Evolutionary conservation across 768 basidiomycete species (phyloP).

Genomic region (Suillus americanus): DNA sequence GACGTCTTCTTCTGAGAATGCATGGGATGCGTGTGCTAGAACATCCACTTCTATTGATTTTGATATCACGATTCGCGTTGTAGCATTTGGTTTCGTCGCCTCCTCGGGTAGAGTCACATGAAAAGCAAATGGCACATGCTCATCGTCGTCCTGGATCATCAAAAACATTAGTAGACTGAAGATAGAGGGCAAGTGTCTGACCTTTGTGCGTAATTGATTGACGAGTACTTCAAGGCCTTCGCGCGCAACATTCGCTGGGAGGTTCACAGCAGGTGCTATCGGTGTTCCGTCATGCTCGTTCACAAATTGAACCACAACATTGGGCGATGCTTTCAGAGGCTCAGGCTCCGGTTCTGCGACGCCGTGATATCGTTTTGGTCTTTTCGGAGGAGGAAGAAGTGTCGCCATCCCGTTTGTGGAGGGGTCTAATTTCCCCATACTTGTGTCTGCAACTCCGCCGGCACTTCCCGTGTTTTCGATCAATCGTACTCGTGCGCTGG

Average conservation of each 20-base stretch:
- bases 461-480: no score
- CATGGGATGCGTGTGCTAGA: constrained; percentile 65
- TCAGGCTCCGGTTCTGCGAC: constrained; percentile 63
- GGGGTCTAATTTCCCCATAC: no score
- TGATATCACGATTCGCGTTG: constrained; percentile 79
- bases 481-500: no score
- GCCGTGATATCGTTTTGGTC: constrained; percentile 80
- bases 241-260: constrained; percentile 84
- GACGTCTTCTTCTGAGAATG: constrained; percentile 83
- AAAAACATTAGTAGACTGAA: not conserved
- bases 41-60: constrained; percentile 85
- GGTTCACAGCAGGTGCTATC: constrained; percentile 84
- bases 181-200: constrained; percentile 32
- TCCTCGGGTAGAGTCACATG: constrained; percentile 74
- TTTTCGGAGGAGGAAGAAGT: constrained; percentile 83
- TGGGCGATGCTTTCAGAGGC: constrained; percentile 47
- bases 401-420: constrained; percentile 61
- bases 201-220: constrained; percentile 80
- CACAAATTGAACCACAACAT: constrained; percentile 89
- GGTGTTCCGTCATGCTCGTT: constrained; percentile 81
- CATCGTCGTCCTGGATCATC: constrained; percentile 50
- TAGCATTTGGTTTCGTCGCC: constrained; percentile 45
- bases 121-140: constrained; percentile 91
- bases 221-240: constrained; percentile 84
- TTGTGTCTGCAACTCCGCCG: no score